Evolutionary conservation across 495 filamentous ascomycete genomes (phyloP).

Genomic region (Penicillium canariense): DNA sequence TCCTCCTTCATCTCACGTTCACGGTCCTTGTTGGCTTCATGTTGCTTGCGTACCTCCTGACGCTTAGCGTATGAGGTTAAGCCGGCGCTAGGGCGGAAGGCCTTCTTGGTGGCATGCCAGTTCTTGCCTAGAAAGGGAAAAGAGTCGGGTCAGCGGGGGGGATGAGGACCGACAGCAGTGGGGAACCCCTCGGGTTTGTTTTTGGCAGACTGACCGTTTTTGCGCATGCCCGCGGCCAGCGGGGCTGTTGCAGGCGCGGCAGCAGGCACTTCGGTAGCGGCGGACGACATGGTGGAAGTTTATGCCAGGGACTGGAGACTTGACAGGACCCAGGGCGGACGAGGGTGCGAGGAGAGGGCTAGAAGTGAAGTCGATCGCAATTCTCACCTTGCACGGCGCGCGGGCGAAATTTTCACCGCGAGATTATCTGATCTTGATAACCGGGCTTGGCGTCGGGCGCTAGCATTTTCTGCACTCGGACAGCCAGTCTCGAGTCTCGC

Average conservation of each 20-base stretch:
- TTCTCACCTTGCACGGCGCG: neutral
- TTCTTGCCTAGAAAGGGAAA: constrained; percentile 67
- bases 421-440: constrained; percentile 37
- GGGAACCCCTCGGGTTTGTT: neutral
- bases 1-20: constrained; percentile 96
- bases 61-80: constrained; percentile 77
- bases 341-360: neutral
- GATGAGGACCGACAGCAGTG: constrained; percentile 13
- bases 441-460: constrained; percentile 24
- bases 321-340: neutral
- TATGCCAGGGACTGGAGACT: neutral
- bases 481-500: neutral
- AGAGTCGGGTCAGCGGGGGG: constrained; percentile 22
- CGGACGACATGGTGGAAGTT: constrained; percentile 28
- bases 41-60: constrained; percentile 57
- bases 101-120: constrained; percentile 78
- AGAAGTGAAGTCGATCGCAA: neutral
- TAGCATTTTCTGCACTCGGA: constrained; percentile 23
- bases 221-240: constrained; percentile 40
- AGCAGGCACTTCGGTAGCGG: constrained; percentile 12
- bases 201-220: constrained; percentile 38
- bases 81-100: constrained; percentile 82
- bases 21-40: constrained; percentile 74
- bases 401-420: constrained; percentile 18
- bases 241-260: constrained; percentile 21